phyloP scores from a whole-genome alignment of 2,329 filamentous ascomycete species.

The Aspergillus spinulosporus region DNA sequence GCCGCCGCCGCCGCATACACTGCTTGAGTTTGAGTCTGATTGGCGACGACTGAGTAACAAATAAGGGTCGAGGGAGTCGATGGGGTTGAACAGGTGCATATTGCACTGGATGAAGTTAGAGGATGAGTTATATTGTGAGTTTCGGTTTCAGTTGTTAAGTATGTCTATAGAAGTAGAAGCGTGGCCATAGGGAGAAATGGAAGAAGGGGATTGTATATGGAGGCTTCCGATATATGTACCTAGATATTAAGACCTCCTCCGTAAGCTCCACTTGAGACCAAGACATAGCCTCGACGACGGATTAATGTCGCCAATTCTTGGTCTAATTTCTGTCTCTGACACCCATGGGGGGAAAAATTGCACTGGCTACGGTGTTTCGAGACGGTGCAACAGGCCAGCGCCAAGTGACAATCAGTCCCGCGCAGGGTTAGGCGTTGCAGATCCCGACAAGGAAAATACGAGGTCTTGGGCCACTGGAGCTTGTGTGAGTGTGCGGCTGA shows the following conservation, averaged over 20 bases:
- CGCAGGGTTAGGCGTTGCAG: not conserved
- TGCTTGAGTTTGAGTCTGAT: not conserved
- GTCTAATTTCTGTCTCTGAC: too few relatives aligned
- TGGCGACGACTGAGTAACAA: slow-evolving; percentile 1
- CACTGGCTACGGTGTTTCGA: not conserved
- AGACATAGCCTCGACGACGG: too few relatives aligned
- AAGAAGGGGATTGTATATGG: too few relatives aligned
- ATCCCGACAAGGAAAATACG: slow-evolving; percentile 3
- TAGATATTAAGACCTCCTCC: not conserved
- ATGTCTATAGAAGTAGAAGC: too few relatives aligned
- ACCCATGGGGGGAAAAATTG: not conserved
- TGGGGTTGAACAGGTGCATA: slow-evolving; percentile 8
- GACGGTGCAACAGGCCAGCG: not conserved
- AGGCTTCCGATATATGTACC: not conserved
- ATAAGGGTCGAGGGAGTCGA: slow-evolving; percentile 2
- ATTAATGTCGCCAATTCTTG: too few relatives aligned
- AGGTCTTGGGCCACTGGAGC: slow-evolving; percentile 4
- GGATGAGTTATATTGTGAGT: too few relatives aligned
- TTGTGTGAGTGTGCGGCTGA: not conserved
- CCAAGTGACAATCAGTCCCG: not conserved
- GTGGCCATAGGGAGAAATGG: too few relatives aligned
- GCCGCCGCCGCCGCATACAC: not conserved
- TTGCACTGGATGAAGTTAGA: too few relatives aligned
- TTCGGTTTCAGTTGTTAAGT: too few relatives aligned
- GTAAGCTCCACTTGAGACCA: too few relatives aligned